Conservation (phyloP, 805 yeast genomes). For the Starmerella cellae region DNA sequence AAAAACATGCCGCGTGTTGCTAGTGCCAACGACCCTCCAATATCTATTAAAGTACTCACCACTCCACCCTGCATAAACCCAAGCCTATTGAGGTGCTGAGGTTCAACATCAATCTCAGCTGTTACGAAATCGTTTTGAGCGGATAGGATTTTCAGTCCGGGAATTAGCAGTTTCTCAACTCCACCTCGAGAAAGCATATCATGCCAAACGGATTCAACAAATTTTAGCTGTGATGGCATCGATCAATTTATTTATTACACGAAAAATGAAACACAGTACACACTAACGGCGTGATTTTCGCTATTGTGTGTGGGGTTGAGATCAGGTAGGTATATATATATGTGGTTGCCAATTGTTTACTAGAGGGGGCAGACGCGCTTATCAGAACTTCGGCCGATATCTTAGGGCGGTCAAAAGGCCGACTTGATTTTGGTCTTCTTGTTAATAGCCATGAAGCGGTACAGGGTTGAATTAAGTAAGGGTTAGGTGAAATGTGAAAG, state of each 20-base stretch:
- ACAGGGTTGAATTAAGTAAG: too few relatives aligned
- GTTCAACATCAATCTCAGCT: slow-evolving; percentile 26
- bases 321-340: background rate
- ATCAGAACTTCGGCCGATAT: too few relatives aligned
- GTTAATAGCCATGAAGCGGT: too few relatives aligned
- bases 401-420: too few relatives aligned
- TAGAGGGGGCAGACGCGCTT: too few relatives aligned
- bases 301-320: background rate
- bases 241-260: too few relatives aligned
- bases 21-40: slow-evolving; percentile 35
- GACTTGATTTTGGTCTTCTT: too few relatives aligned
- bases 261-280: too few relatives aligned
- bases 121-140: slow-evolving; percentile 28
- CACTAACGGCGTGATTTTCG: background rate
- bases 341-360: too few relatives aligned
- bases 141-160: slow-evolving; percentile 19
- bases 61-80: slow-evolving; percentile 33
- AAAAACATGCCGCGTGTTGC: slow-evolving; percentile 31
- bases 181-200: slow-evolving; percentile 22
- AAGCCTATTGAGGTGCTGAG: slow-evolving; percentile 30
- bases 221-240: slow-evolving; percentile 14
- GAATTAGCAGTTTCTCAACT: slow-evolving; percentile 17
- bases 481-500: too few relatives aligned
- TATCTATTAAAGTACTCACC: slow-evolving; percentile 31
- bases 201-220: slow-evolving; percentile 20